phyloP scores from a whole-genome alignment of 495 filamentous ascomycete genomes.

The Hypoxylon rickii region DNA sequence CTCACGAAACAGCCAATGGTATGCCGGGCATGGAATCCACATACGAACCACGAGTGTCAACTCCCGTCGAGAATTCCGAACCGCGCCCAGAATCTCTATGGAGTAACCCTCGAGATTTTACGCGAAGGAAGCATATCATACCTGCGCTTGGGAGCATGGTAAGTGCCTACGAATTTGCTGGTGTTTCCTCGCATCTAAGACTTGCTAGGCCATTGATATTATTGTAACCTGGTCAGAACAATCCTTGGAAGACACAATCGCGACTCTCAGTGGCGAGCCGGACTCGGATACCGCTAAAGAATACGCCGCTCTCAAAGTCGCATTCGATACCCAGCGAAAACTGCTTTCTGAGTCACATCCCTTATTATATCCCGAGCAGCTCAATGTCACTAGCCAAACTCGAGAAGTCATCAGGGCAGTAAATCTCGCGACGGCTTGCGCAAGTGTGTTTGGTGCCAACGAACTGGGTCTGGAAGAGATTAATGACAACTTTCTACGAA shows the following conservation, averaged over 20 bases:
- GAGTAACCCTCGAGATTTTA: constrained; percentile 39
- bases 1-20: not conserved
- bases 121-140: constrained; percentile 42
- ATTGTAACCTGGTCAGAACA: constrained; percentile 51
- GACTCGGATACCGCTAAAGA: constrained; percentile 78
- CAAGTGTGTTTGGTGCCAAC: constrained; percentile 79
- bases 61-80: constrained; percentile 24
- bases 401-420: constrained; percentile 80
- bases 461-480: constrained; percentile 83
- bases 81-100: constrained; percentile 35
- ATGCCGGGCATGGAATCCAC: constrained; percentile 1
- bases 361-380: constrained; percentile 71
- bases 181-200: constrained; percentile 11
- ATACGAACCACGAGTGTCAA: constrained; percentile 14
- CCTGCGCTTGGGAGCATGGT: constrained; percentile 49
- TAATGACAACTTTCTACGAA: constrained; percentile 82
- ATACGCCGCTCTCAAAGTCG: constrained; percentile 76
- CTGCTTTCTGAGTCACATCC: constrained; percentile 72
- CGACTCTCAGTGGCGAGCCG: constrained; percentile 67
- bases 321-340: constrained; percentile 81
- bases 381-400: constrained; percentile 61
- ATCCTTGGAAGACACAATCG: constrained; percentile 63
- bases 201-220: constrained; percentile 48
- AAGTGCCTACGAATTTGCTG: constrained; percentile 7
- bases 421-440: constrained; percentile 84